Base-by-base conservation (phyloP, 2,329 filamentous ascomycete species). In the Alternaria tenuissima region DNA sequence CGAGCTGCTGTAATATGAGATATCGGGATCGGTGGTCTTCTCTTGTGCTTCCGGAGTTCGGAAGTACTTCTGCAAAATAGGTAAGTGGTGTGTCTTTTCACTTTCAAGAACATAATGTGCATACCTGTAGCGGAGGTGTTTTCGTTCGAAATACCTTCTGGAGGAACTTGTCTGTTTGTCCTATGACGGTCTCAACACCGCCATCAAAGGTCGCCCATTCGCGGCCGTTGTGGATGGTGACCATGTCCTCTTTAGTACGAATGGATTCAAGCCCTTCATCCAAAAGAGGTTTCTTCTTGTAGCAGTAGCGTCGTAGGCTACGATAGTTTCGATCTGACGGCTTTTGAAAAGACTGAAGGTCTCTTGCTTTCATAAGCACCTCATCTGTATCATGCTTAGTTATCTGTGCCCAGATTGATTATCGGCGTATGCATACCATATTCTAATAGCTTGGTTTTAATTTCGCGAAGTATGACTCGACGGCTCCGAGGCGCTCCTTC, bases 121-220 rank as follows among this genome's bases (percentile, higher is more conserved):
- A 12, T 68, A 74, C 72, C 49, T 71, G 63, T 8, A 78, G 64
- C 3, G 76, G 75, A 1, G 64, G 69, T 3, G 62, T 54, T 26
- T 72, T 54, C 0, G 63, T 60, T 12, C 62, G 46, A 18, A 77
- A 73, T 6, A 74, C 38, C 18, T 62, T 69, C 52, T 71, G 20
- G 48, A 76, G 20, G 43, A 60, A 44, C 16, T 57, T 65, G 26
- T 79, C 72, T 14, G 73, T 51, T 14, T 70, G 68, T 2, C 65
- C 64, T 5, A 78, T 70, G 6, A 77, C 55, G 0, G 66, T 71
- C 48, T 81, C 79, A 1, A 82, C 72, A 7, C 76, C 66, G 3
- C 75, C 75, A 26, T 82, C 80, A 41, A 82, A 81, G 1, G 65
- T 72, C 12, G 78, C 78, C 67, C 79, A 77, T 57, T 82, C 80